phyloP scores from a whole-genome alignment of 139 green algal genomes.

The Micractinium conductrix region DNA sequence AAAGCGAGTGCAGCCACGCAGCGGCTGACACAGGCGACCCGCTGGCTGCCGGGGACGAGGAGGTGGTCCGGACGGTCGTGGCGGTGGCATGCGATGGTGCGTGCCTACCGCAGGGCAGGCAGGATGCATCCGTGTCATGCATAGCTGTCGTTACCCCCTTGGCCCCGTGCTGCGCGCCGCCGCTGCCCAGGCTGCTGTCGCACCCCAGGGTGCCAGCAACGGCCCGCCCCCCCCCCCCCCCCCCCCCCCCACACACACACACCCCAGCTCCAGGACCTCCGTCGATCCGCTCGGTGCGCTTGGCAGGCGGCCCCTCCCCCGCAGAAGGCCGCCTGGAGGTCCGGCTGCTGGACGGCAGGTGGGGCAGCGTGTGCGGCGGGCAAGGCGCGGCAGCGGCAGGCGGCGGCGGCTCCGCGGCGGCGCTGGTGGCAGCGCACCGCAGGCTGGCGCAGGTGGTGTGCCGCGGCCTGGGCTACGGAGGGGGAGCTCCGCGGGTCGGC shows the following conservation, averaged over 20 bases:
- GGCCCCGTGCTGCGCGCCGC: no score
- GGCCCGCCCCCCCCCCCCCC: background rate
- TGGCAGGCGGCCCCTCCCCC: background rate
- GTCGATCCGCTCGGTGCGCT: background rate
- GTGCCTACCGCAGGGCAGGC: background rate
- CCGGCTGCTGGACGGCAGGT: background rate
- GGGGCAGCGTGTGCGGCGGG: background rate
- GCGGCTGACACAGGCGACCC: background rate
- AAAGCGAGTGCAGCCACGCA: background rate
- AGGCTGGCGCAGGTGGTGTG: conserved; percentile 1
- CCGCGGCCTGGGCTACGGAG: background rate
- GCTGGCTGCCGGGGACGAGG: background rate
- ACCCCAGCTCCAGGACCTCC: background rate
- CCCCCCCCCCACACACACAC: background rate
- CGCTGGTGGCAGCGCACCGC: no score
- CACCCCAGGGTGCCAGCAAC: background rate
- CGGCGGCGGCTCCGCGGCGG: no score
- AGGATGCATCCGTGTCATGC: background rate
- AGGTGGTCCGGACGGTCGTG: background rate
- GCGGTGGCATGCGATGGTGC: background rate
- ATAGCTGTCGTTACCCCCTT: no score
- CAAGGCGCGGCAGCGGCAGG: background rate
- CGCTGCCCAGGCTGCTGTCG: no score
- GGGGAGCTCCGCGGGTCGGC: background rate
- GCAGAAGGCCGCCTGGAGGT: background rate